Conservation (phyloP, 2,329 filamentous ascomycete species). For the Aureobasidium vineae region DNA sequence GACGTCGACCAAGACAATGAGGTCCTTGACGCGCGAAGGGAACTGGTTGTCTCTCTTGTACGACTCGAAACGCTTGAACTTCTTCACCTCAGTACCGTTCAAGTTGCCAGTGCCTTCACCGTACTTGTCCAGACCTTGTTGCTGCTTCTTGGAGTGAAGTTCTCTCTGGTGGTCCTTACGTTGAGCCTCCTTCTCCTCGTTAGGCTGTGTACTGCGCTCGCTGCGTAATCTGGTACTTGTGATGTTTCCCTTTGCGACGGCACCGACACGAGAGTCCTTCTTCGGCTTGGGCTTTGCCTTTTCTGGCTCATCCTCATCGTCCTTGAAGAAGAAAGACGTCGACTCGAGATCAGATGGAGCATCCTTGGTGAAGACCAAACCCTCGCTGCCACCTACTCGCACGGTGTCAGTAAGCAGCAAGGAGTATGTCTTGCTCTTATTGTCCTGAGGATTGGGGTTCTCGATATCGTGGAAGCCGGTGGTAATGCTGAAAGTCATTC, state of each 20-base stretch:
- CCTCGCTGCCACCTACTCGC: conserved; percentile 74
- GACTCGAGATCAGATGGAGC: conserved; percentile 88
- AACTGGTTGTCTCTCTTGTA: conserved; percentile 98
- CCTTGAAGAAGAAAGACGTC: conserved; percentile 98
- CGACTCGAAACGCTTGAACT: conserved; percentile 98
- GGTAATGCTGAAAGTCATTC: conserved; percentile 92
- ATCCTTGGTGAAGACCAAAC: conserved; percentile 89
- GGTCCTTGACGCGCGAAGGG: conserved; percentile 74
- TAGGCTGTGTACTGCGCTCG: conserved; percentile 80
- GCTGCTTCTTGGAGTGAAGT: conserved; percentile 80
- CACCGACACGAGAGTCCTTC: conserved; percentile 76
- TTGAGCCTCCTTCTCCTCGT: conserved; percentile 84
- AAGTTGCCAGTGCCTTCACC: conserved; percentile 79
- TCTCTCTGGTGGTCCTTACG: conserved; percentile 92
- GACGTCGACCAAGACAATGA: conserved; percentile 84
- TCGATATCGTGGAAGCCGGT: conserved; percentile 88
- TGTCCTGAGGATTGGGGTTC: conserved; percentile 83
- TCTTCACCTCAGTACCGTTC: conserved; percentile 92
- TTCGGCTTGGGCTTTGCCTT: conserved; percentile 85
- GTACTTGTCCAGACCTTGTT: conserved; percentile 81
- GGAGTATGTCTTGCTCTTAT: conserved; percentile 84
- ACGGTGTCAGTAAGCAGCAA: conserved; percentile 91
- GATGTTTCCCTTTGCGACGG: conserved; percentile 91
- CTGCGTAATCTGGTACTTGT: conserved; percentile 89
- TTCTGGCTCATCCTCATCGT: conserved; percentile 76